phyloP scores from a whole-genome alignment of 2,329 filamentous ascomycete genomes.

The Lasiodiplodia citricola region DNA sequence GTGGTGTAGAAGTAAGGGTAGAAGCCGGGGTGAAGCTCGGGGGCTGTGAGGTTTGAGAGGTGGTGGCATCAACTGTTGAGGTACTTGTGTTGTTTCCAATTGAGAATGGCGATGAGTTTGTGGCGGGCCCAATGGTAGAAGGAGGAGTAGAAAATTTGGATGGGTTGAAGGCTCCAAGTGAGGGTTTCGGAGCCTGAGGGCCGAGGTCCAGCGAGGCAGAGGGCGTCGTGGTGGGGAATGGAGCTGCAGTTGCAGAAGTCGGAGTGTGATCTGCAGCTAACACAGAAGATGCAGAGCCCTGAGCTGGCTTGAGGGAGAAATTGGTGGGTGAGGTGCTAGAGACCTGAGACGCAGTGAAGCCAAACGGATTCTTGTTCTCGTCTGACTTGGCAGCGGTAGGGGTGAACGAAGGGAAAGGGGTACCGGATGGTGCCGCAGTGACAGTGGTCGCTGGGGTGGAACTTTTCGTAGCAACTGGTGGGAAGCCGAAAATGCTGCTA shows the following conservation, averaged over 20 bases:
- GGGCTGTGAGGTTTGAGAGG: not conserved
- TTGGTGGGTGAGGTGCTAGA: not conserved
- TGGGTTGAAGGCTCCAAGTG: conserved; percentile 22
- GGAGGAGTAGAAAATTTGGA: conserved; percentile 13
- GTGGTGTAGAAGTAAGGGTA: not conserved
- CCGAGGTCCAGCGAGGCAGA: not conserved
- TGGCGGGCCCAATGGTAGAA: not conserved
- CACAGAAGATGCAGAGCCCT: not conserved
- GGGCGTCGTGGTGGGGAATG: not conserved
- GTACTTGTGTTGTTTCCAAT: not conserved
- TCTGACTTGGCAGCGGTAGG: not conserved
- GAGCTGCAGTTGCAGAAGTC: not conserved
- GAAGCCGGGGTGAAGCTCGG: not conserved
- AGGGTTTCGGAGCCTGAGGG: not conserved
- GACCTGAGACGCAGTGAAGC: conserved; percentile 1
- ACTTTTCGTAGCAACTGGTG: not conserved
- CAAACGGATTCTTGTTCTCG: conserved; percentile 10
- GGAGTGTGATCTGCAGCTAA: not conserved
- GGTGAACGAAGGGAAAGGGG: not conserved
- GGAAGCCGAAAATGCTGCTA: conserved; percentile 18
- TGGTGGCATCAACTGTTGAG: not conserved
- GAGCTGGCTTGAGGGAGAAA: not conserved
- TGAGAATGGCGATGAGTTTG: not conserved
- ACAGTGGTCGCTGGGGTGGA: not conserved
- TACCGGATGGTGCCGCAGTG: not conserved